phyloP scores from a whole-genome alignment of 192 early-diverging fungal genomes.

The Podila clonocystis region DNA sequence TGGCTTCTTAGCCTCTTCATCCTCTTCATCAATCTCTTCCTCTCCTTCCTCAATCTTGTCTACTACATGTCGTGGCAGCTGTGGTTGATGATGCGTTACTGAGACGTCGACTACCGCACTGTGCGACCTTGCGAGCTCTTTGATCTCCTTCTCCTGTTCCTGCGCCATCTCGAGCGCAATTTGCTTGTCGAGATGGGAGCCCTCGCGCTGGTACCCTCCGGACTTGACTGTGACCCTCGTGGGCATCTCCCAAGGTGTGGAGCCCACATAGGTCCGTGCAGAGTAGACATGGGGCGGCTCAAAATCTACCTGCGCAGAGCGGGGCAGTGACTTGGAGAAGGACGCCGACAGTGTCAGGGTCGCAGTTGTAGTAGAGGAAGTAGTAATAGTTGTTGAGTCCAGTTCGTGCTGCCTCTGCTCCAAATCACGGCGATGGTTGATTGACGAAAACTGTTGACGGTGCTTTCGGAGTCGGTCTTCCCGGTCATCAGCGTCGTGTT shows the following conservation, averaged over 20 bases:
- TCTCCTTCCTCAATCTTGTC: slow-evolving; percentile 22
- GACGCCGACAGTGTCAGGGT: background rate
- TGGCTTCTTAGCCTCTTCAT: slow-evolving; percentile 5
- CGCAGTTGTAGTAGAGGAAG: background rate
- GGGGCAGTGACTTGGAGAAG: slow-evolving; percentile 1
- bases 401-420: slow-evolving; percentile 16
- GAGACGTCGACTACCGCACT: background rate
- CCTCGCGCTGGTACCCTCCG: slow-evolving; percentile 39
- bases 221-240: slow-evolving; percentile 39
- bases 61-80: background rate
- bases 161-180: slow-evolving; percentile 48
- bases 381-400: background rate
- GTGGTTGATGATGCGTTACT: background rate
- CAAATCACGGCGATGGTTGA: slow-evolving; percentile 37
- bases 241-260: slow-evolving; percentile 50
- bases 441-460: slow-evolving; percentile 30
- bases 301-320: slow-evolving; percentile 14
- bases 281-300: slow-evolving; percentile 48
- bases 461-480: slow-evolving; percentile 26
- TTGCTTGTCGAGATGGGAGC: slow-evolving; percentile 30
- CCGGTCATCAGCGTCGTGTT: slow-evolving; percentile 36
- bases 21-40: slow-evolving; percentile 19
- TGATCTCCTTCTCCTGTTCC: slow-evolving; percentile 35
- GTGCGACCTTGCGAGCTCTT: background rate
- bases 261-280: slow-evolving; percentile 42